Percentiles rank a stretch among this genome's conserved stretches.
Evolutionary conservation across 2,329 filamentous ascomycete species (phyloP).

Genomic region (Bipolaris oryzae): DNA sequence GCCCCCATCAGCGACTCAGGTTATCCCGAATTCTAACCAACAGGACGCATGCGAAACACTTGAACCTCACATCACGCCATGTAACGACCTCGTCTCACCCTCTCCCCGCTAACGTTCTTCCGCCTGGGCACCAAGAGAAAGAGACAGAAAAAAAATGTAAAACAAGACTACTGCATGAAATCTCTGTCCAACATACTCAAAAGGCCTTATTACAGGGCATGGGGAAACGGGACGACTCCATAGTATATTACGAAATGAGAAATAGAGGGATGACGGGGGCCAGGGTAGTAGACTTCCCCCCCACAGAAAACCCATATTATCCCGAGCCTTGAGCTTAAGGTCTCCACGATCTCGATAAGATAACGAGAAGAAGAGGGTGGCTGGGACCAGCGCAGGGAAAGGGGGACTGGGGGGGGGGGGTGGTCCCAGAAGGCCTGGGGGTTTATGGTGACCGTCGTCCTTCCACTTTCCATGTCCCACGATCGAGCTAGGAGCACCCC

Average conservation of each 20-base stretch:
- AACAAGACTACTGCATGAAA: background rate
- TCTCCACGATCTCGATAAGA: background rate
- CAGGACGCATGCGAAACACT: background rate
- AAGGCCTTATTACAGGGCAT: background rate
- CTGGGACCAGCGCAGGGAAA: background rate
- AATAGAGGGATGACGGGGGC: slow-evolving; percentile 1
- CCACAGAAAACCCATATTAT: background rate
- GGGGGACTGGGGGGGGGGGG: too few species aligned
- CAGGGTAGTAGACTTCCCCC: background rate
- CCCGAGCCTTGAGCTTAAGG: background rate
- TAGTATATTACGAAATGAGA: background rate
- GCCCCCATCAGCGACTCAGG: background rate
- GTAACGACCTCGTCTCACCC: background rate
- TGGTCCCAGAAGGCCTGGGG: too few species aligned
- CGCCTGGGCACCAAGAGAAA: background rate
- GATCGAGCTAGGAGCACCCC: background rate
- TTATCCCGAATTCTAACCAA: background rate
- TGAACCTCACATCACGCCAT: background rate
- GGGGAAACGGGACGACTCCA: too few species aligned
- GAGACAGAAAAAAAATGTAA: background rate
- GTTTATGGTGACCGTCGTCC: slow-evolving; percentile 24
- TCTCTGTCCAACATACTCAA: background rate
- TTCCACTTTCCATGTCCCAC: slow-evolving; percentile 26
- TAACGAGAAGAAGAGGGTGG: background rate
- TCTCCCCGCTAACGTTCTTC: background rate